These are phyloP conservation scores for Hypholoma sublateritium DNA, from an alignment of 768 basidiomycete genomes.

Conservation along the genomic window DNA sequence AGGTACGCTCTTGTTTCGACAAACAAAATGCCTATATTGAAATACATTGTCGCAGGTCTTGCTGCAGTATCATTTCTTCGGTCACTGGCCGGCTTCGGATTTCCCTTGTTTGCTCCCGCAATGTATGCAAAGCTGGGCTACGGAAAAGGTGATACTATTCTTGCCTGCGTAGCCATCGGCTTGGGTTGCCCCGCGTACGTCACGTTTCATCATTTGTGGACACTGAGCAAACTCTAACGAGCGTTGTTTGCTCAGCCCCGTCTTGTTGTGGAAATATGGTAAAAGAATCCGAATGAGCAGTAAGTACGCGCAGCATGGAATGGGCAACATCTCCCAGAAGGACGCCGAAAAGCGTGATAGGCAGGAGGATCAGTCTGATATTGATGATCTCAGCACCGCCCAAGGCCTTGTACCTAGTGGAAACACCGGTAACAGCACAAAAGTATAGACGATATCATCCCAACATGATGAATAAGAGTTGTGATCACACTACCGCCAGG, in stretches of 20 bases:
- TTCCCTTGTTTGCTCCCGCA: constrained; percentile 74
- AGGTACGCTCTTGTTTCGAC: constrained; percentile 33
- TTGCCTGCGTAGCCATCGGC: constrained; percentile 56
- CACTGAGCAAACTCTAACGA: neutral
- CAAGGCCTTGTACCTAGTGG: too few relatives aligned
- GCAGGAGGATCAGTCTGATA: too few relatives aligned
- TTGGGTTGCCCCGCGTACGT: constrained; percentile 63
- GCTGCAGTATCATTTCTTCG: constrained; percentile 65
- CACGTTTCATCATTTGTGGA: neutral
- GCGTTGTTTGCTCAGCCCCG: constrained; percentile 23
- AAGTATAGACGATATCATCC: too few relatives aligned
- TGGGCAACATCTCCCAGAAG: too few relatives aligned
- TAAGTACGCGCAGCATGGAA: constrained; percentile 25
- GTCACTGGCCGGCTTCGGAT: constrained; percentile 67
- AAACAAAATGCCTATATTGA: neutral
- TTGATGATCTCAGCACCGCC: too few relatives aligned
- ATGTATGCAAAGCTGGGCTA: constrained; percentile 69
- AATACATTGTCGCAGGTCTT: constrained; percentile 39
- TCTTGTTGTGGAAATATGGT: constrained; percentile 35
- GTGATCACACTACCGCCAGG: too few relatives aligned
- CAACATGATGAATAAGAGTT: too few relatives aligned
- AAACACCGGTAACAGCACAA: too few relatives aligned
- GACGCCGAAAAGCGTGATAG: too few relatives aligned
- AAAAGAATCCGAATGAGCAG: constrained; percentile 49
- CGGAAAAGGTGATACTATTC: constrained; percentile 66